Evolutionary conservation across 192 early-diverging fungal genomes (phyloP).

Genomic region (Glomus cerebriforme): DNA sequence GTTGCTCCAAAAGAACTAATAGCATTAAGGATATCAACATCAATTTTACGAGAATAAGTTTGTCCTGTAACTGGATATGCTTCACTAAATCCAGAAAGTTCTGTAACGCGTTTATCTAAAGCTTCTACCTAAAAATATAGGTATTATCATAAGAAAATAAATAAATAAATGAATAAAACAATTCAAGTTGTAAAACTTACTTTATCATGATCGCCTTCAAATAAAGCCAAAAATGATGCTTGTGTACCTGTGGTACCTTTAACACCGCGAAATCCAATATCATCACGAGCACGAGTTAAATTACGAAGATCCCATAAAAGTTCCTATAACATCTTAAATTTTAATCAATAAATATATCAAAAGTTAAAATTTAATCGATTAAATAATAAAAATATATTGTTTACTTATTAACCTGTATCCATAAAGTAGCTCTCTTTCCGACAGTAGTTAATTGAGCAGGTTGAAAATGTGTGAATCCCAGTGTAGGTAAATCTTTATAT

Average conservation of each 20-base stretch:
- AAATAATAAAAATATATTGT: background rate
- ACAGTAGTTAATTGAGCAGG: constrained; percentile 98
- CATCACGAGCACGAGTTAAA: constrained; percentile 81
- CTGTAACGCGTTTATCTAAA: constrained; percentile 88
- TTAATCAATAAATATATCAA: background rate
- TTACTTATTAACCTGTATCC: constrained; percentile 68
- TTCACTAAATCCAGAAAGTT: constrained; percentile 80
- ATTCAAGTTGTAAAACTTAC: constrained; percentile 19
- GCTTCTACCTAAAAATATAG: constrained; percentile 63
- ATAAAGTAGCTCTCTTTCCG: constrained; percentile 94
- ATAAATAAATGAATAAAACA: background rate
- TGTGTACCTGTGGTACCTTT: constrained; percentile 99
- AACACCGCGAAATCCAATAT: constrained; percentile 92
- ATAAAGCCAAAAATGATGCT: constrained; percentile 94
- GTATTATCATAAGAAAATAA: background rate
- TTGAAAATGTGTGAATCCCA: constrained; percentile 99
- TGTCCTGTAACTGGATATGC: constrained; percentile 94
- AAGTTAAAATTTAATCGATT: background rate
- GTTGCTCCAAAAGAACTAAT: constrained; percentile 93
- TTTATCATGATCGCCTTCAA: constrained; percentile 92
- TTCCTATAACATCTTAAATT: constrained; percentile 49
- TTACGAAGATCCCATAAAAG: constrained; percentile 96
- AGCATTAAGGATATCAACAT: constrained; percentile 85
- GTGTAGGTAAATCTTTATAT: constrained; percentile 86
- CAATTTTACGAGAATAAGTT: constrained; percentile 98